Evolutionary conservation across 768 basidiomycete species (phyloP), one percentile per base, ranked within the genome.

Genomic region (Tulasnella sp.): DNA sequence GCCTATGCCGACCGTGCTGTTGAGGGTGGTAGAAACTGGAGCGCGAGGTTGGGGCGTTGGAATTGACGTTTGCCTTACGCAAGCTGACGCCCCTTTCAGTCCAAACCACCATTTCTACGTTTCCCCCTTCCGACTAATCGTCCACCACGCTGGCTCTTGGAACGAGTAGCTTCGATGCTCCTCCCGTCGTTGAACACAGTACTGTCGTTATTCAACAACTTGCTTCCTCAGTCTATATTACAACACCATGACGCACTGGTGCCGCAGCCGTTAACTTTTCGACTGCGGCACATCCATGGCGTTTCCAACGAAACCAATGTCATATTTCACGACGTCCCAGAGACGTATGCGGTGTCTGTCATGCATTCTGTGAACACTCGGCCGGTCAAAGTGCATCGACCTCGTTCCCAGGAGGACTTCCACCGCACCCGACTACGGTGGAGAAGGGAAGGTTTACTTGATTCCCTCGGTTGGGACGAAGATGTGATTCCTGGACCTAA

Each of bases 401-500:
- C 55, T 5, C 17, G 29, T 14, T 43, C 42, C 29, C 42, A 46
- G 42, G 55, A 19, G 14, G 41, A 45, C 34, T 57, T 57, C 27
- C 55, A 57, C 42, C 55, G 46, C 8, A 43, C 55, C 19, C 42
- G 55, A n/a, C 42, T 46, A 43, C 43, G 42, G 25, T 49, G 29
- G n/a, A 4, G 19, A 34, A 32, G 31, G 2, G 41, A 57, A 11
- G 43, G 55, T n/a, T n/a, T 35, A 7, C 6, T 34, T 12, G 42
- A 57, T 23, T 46, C 32, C 2, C 27, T 57, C n/a, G 55, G 48
- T 14, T 94, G 92, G 91, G 70, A 80, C 12, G 76, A 79, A 45
- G 74, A 75, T 19, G 77, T 84, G 35, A 74, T 86, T 0, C 64
- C 66, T 3, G 82, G 77, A 0, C 93, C 93, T 2, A 83, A 96